Percentiles rank a stretch among this genome's conserved stretches.
These are phyloP conservation scores for Cystobasidium ongulense DNA, from an alignment of 768 basidiomycete genomes.

Conservation along the genomic window DNA sequence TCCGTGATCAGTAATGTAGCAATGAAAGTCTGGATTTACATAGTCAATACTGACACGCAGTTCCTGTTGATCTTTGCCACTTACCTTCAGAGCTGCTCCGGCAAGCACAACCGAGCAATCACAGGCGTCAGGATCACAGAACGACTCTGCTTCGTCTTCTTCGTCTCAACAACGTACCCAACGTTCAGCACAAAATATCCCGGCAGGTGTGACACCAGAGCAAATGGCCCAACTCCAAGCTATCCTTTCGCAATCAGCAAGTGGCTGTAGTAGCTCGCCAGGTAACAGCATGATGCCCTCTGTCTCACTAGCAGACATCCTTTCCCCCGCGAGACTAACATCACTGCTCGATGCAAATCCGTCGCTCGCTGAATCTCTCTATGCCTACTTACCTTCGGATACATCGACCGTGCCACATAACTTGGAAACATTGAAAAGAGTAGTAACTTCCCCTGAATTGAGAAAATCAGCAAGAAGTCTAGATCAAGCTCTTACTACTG, in stretches of 20 bases:
- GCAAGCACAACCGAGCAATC: not conserved
- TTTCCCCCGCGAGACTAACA: constrained; percentile 15
- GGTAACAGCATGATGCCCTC: constrained; percentile 5
- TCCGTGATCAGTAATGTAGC: not conserved
- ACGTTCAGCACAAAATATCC: not conserved
- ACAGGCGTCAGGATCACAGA: not conserved
- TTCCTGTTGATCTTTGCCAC: not conserved
- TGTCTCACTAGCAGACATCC: constrained; percentile 25
- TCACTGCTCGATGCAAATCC: constrained; percentile 6
- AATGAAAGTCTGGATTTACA: not conserved
- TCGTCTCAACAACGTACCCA: too few species aligned
- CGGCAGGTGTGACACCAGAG: not conserved
- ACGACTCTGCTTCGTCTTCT: not conserved
- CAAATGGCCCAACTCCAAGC: constrained; percentile 27
- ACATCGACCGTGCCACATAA: constrained; percentile 11
- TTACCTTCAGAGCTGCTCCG: not conserved
- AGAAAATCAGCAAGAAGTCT: constrained; percentile 17
- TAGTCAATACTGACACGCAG: not conserved
- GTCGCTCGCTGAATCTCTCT: constrained; percentile 28
- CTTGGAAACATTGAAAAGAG: constrained; percentile 19
- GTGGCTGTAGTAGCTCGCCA: not conserved
- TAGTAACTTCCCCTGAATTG: constrained; percentile 22
- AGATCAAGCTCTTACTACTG: constrained; percentile 31
- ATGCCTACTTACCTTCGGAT: constrained; percentile 29
- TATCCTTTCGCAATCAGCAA: constrained; percentile 3